Base-by-base conservation (phyloP, 306 rosid species). In the Benincasa hispida region DNA sequence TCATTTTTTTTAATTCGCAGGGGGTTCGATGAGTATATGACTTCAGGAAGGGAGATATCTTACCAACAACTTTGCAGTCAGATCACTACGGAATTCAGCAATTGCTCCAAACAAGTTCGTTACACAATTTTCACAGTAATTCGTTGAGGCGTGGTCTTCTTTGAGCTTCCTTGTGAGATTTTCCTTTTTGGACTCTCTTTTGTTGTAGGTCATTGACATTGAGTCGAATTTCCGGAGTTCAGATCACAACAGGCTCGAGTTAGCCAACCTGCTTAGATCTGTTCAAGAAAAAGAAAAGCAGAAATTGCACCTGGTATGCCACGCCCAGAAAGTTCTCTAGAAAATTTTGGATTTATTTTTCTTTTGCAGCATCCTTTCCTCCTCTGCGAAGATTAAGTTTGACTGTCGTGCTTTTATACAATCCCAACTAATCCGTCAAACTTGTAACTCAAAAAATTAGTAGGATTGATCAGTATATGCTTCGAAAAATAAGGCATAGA, bases 241-340 rank as follows among this genome's bases (percentile, higher is more conserved):
- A 68, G 87, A 87, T 53, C 84, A 83, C 70, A 17, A 79, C 78
- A 85, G 93, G 21, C 61, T 78, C n/a, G 97, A 93, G 84, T 84
- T 93, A 62, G 98, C 98, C 58, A 88, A 90, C 28, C 77, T 91
- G 61, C 92, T 93, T 75, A 86, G 96, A 88, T 87, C 87, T 68
- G 91, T 91, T 82, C 98, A 93, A 81, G 81, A 68, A n/a, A 96
- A 93, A 56, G 98, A 93, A 81, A 91, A 89, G 82, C 83, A 91
- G 85, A 93, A 91, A 79, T 82, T 93, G 76, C 82, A 90, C 6
- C 86, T 88, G 89, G 98, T 93, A 87, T 78, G 81, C 47, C 34
- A 82, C 72, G 27, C 22, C 17, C 79, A 72, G 45, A 50, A 72
- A 54, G n/a, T 39, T 57, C 25, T 48, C 19, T 77, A 42, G 35